Conservation (phyloP, 179 eudicot species). For the Camellia oleifera region DNA sequence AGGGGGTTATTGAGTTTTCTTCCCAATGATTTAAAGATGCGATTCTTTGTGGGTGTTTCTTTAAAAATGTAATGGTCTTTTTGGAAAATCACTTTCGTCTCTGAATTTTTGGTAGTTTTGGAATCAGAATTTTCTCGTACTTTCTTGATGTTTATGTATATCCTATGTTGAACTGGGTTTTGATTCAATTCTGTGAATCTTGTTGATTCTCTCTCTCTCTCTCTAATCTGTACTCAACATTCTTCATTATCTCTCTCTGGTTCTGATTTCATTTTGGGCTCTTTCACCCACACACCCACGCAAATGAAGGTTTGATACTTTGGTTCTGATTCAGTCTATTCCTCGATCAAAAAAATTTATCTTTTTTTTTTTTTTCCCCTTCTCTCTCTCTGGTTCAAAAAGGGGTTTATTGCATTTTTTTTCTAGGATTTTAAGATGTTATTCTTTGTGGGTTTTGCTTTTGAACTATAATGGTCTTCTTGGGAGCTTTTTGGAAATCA, state of each 20-base stretch:
- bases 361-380: neutral
- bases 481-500: neutral
- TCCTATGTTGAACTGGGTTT: too few relatives aligned
- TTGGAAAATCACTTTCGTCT: too few relatives aligned
- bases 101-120: too few relatives aligned
- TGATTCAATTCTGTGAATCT: too few relatives aligned
- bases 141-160: too few relatives aligned
- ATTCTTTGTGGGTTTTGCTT: neutral
- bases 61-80: too few relatives aligned
- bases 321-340: constrained; percentile 15
- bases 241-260: constrained; percentile 4
- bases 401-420: neutral
- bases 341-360: neutral
- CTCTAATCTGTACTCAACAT: neutral
- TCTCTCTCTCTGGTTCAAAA: neutral
- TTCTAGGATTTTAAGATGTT: neutral
- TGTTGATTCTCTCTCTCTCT: neutral
- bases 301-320: constrained; percentile 40
- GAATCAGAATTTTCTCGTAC: too few relatives aligned
- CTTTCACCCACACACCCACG: neutral
- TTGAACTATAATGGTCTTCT: neutral
- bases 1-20: too few relatives aligned
- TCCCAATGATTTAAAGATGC: too few relatives aligned
- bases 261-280: constrained; percentile 15
- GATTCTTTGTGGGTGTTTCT: too few relatives aligned